Base-by-base conservation (phyloP, 306 rosid genomes). In the Sicyos edulis region DNA sequence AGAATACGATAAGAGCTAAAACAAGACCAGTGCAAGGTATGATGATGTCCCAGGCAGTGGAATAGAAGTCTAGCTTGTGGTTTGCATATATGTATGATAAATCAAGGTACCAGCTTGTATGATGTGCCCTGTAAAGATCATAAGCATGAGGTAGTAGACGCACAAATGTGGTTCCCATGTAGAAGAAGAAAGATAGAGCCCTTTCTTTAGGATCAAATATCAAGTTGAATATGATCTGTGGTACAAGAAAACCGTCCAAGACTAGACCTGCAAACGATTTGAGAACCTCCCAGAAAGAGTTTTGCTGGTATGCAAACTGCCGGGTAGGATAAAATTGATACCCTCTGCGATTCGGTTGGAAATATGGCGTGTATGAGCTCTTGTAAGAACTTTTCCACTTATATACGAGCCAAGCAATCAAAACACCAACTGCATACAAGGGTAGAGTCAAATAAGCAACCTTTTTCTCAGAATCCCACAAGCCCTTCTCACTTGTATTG, bases 121-220 rank as follows among this genome's bases (percentile, higher is more conserved):
- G 77, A 74, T 74, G 97, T 77, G 86, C 86, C 78, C 96, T 78
- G 84, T 81, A 90, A 42, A 92, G 90, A 83, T 92, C 96, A 56
- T 90, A 92, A 14, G 93, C 96, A 85, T 88, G 98, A 73, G 96
- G 96, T 66, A 90, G 75, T 74, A 88, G 84, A 5, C 86, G 93
- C 74, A 90, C 85, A 80, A 83, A 16, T 72, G 93, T 90, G 56
- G 89, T 82, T 77, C 98, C 96, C 11, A 75, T 15, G 69, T 90
- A 92, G 70, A 87, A 90, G 58, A 70, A 64, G 72, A 75, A 78
- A 19, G 86, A 42, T 15, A 92, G 79, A 59, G 88, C 70, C 58
- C 77, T 83, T 81, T 80, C 90, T 54, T 86, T 83, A 6, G 96
- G 78, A 61, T 83, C 85, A 7, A 45, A 50, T 42, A 84, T 54